Base-by-base conservation (phyloP, 148 eudicot species). In the Camellia lanceoleosa region DNA sequence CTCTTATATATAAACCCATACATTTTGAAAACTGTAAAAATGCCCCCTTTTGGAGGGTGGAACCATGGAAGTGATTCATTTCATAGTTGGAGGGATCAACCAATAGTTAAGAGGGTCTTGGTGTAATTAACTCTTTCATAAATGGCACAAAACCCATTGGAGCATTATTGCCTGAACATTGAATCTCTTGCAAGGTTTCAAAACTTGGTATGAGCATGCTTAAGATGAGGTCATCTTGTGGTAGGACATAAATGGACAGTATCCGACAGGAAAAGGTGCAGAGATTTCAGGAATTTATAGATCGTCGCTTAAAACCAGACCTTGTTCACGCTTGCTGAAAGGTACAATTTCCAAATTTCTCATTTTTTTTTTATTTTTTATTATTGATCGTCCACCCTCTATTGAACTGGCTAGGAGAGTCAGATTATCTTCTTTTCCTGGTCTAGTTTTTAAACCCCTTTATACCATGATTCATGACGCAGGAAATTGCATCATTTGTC, bases 201-300 rank as follows among this genome's bases (percentile, higher is more conserved):
- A 41, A 3, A 41, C 72, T 12, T 3, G 3, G 30, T n/a, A 9
- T 44, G 54, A 68, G 23, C 11, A 44, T 68, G 7, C 18, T 71
- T 47, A 70, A 15, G 41, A 47, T 58, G 51, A 20, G 58, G 46
- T 69, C 42, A 47, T 81, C 46, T 43, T 62, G 41, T 80, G 12
- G 9, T 19, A 80, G 87, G 71, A 75, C 44, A 76, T 61, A 71
- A 70, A 95, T 93, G 98, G 97, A 90, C 63, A 85, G 71, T 46
- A 62, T 59, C 61, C 73, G 51, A 60, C 88, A 90, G 80, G 94
- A 87, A 23, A 93, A 95, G 80, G 84, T 95, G 55, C 87, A 81
- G 47, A 86, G 84, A 83, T 91, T 84, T 77, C 97, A 93, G 85
- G 98, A 95, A 78, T 95, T 95, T 85, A 84, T 95, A 42, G 98